Percentiles rank a stretch among this genome's conserved stretches.
Conservation (phyloP, 768 basidiomycete species). For the Calocybe indica region DNA sequence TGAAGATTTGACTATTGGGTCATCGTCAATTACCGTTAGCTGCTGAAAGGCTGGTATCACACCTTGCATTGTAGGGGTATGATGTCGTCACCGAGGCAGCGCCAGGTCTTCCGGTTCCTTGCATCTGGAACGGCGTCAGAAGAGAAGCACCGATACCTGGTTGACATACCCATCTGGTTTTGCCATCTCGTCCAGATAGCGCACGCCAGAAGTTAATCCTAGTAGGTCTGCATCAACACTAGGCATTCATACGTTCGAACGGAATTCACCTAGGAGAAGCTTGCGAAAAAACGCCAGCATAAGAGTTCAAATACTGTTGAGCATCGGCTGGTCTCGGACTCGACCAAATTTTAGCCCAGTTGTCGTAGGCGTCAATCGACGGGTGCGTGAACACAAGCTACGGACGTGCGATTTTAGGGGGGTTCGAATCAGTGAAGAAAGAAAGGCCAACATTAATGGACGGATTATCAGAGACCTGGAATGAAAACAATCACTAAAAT, state of each 20-base stretch:
- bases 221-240: not conserved
- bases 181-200: constrained; percentile 36
- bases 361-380: constrained; percentile 56
- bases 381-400: constrained; percentile 63
- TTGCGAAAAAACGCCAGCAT: constrained; percentile 51
- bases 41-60: not conserved
- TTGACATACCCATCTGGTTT: constrained; percentile 40
- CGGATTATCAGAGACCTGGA: constrained; percentile 51
- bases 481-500: not conserved
- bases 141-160: not conserved
- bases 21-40: not conserved
- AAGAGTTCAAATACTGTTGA: constrained; percentile 42
- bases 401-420: not conserved
- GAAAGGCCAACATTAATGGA: constrained; percentile 45
- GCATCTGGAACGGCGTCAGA: constrained; percentile 28
- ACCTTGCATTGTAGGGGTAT: constrained; percentile 46
- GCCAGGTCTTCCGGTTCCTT: constrained; percentile 61
- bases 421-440: not conserved
- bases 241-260: not conserved
- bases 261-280: constrained; percentile 44
- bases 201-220: constrained; percentile 63
- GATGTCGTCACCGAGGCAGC: constrained; percentile 43
- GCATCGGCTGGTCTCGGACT: constrained; percentile 51
- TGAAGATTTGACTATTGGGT: constrained; percentile 41
- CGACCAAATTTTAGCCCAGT: constrained; percentile 55